Evolutionary conservation across 495 filamentous ascomycete species (phyloP).

Genomic region (Hyphodiscus hymeniophilus): DNA sequence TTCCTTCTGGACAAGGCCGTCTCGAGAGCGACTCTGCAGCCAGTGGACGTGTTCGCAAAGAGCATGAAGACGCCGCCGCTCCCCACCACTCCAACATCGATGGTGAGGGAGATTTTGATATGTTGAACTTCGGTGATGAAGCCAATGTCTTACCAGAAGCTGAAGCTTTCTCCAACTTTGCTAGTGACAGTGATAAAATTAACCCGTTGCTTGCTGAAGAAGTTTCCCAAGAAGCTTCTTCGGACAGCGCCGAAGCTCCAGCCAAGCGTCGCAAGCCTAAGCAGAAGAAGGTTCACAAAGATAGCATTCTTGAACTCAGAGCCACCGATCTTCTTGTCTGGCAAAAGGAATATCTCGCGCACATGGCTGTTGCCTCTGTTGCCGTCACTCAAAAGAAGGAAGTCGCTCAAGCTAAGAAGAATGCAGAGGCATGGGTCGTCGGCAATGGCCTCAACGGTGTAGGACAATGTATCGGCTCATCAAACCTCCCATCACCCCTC

Average conservation of each 20-base stretch:
- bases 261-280: conserved; percentile 5
- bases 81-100: conserved; percentile 22
- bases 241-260: conserved; percentile 19
- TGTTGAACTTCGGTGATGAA: conserved; percentile 21
- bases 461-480: conserved; percentile 37
- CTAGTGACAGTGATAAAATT: conserved; percentile 9
- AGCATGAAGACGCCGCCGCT: conserved; percentile 29
- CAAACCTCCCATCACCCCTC: conserved; percentile 35
- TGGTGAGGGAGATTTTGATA: conserved; percentile 18
- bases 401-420: conserved; percentile 41
- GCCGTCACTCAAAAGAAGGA: conserved; percentile 26
- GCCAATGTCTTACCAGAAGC: conserved; percentile 27
- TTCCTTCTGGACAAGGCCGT: conserved; percentile 1
- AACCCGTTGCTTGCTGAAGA: conserved; percentile 2
- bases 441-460: conserved; percentile 50
- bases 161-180: conserved; percentile 28
- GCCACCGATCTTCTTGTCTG: conserved; percentile 14
- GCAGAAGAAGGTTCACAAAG: conserved; percentile 7
- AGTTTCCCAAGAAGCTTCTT: conserved; percentile 20
- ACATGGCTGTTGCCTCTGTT: conserved; percentile 13
- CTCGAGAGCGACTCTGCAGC: conserved; percentile 31
- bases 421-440: conserved; percentile 44
- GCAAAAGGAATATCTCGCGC: conserved; percentile 18
- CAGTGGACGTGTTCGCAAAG: conserved; percentile 31
- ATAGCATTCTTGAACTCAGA: conserved; percentile 11